Conservation (phyloP, 2,329 filamentous ascomycete genomes). For the Colletotrichum noveboracense region DNA sequence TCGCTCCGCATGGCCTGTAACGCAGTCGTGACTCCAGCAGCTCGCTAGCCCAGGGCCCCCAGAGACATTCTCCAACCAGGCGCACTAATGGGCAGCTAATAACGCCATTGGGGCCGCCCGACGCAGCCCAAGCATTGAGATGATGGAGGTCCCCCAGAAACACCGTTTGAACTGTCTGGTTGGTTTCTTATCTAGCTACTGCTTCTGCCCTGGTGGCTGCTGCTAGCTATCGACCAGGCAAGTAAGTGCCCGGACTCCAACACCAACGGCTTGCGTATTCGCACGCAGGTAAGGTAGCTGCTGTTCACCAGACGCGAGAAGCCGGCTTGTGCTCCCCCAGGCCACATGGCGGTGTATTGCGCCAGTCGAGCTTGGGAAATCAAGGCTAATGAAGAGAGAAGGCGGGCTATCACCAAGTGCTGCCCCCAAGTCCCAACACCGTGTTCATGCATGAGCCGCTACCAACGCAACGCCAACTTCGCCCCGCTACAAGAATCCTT, state of each 20-base stretch:
- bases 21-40: background rate
- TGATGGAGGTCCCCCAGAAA: background rate
- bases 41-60: slow-evolving; percentile 6
- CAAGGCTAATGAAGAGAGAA: background rate
- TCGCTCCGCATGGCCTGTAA: slow-evolving; percentile 14
- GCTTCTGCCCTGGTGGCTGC: background rate
- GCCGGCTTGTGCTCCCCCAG: background rate
- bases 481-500: background rate
- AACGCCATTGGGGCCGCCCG: slow-evolving; percentile 11
- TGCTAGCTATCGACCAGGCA: background rate
- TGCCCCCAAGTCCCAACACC: background rate
- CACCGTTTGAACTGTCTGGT: slow-evolving; percentile 3
- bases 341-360: background rate
- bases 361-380: background rate
- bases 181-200: background rate
- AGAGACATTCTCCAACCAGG: background rate
- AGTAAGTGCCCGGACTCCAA: background rate
- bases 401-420: background rate
- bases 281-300: background rate
- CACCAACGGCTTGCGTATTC: background rate
- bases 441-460: slow-evolving; percentile 1
- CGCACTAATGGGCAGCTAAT: background rate
- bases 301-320: background rate
- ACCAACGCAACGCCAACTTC: background rate
- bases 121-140: background rate